Evolutionary conservation across 2,329 filamentous ascomycete genomes (phyloP).

Genomic region (Curvularia spicifera): DNA sequence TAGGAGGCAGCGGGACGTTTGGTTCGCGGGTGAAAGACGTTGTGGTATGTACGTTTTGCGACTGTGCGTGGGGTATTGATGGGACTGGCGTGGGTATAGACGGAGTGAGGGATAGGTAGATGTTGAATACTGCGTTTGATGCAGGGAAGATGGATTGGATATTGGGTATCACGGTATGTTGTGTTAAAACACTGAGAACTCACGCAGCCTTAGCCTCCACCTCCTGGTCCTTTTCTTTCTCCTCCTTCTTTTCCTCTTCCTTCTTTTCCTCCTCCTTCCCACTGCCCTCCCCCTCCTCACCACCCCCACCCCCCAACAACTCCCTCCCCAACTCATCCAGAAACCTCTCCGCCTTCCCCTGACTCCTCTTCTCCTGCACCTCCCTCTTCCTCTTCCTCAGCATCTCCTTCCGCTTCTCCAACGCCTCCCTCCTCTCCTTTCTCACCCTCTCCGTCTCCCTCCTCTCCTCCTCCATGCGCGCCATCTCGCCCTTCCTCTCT

Average conservation of each 20-base stretch:
- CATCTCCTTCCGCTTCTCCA: constrained; percentile 67
- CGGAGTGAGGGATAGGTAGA: too few species aligned
- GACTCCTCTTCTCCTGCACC: constrained; percentile 65
- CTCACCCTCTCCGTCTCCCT: constrained; percentile 71
- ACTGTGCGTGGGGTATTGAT: too few species aligned
- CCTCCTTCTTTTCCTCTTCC: not conserved
- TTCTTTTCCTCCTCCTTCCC: not conserved
- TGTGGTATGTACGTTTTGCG: too few species aligned
- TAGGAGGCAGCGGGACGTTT: too few species aligned
- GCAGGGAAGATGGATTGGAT: not conserved
- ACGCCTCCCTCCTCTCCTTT: constrained; percentile 54
- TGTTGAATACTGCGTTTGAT: not conserved
- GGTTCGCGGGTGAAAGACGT: too few species aligned
- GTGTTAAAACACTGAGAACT: not conserved
- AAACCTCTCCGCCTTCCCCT: constrained; percentile 75
- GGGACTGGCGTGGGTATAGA: too few species aligned
- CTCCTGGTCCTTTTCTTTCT: not conserved
- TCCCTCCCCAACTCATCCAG: constrained; percentile 60
- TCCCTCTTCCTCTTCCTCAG: constrained; percentile 66
- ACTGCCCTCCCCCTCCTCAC: not conserved
- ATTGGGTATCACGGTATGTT: constrained; percentile 17
- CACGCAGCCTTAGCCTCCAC: not conserved
- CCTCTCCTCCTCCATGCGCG: constrained; percentile 70
- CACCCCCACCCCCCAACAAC: constrained; percentile 23
- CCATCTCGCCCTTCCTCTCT: constrained; percentile 75